A percentile compares a stretch with the other conserved stretches of the same genome.
phyloP scores from a whole-genome alignment of 2,329 filamentous ascomycete species.

The Emmonsiellopsis sp. region DNA sequence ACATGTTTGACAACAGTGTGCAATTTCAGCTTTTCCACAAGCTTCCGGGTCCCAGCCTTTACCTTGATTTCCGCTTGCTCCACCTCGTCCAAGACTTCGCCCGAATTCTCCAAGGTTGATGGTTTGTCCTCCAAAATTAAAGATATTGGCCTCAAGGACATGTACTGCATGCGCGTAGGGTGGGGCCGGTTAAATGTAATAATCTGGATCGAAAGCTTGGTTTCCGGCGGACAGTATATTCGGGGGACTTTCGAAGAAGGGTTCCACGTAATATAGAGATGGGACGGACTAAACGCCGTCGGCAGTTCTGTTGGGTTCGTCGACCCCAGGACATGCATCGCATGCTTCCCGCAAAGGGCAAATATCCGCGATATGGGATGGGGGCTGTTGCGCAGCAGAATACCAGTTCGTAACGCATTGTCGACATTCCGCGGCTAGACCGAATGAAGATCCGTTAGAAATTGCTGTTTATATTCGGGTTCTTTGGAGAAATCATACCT shows the following conservation, averaged over 20 bases:
- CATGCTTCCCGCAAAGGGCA: constrained; percentile 70
- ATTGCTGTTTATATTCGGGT: constrained; percentile 2
- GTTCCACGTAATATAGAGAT: constrained; percentile 54
- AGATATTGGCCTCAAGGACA: constrained; percentile 82
- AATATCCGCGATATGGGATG: constrained; percentile 75
- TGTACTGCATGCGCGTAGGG: constrained; percentile 88
- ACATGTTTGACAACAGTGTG: constrained; percentile 74
- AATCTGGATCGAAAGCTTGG: constrained; percentile 69
- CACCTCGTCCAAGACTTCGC: constrained; percentile 43
- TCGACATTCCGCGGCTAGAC: constrained; percentile 68
- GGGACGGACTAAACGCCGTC: constrained; percentile 54
- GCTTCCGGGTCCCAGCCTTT: constrained; percentile 52
- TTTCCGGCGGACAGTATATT: constrained; percentile 58
- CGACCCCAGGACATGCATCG: constrained; percentile 77
- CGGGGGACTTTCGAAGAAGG: constrained; percentile 51
- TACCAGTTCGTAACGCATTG: constrained; percentile 73
- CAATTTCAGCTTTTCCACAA: constrained; percentile 78
- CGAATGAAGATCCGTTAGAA: constrained; percentile 1
- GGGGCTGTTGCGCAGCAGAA: constrained; percentile 71
- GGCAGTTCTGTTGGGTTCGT: constrained; percentile 55
- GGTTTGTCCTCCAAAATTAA: constrained; percentile 71
- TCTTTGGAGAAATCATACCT: constrained; percentile 48
- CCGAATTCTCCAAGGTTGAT: constrained; percentile 25
- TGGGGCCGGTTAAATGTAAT: constrained; percentile 82
- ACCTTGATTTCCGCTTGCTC: constrained; percentile 66